These are phyloP conservation scores for Protomyces gravidus DNA, from an alignment of 1,139 yeast species.

Conservation along the genomic window DNA sequence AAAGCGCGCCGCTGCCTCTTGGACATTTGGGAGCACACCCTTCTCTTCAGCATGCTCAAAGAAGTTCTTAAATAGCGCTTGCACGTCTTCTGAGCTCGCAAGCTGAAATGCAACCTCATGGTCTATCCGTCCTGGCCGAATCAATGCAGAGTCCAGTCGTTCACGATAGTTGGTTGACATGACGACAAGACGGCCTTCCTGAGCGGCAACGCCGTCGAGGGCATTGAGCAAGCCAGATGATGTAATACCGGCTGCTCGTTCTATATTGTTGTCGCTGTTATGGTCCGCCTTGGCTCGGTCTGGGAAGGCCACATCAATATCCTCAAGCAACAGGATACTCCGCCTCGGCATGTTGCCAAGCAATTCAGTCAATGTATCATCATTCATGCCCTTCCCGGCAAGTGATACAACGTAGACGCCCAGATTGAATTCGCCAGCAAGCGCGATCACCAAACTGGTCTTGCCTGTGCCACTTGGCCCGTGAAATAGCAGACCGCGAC, in stretches of 20 bases:
- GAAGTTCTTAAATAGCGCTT: conserved; percentile 79
- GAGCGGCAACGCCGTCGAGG: conserved; percentile 96
- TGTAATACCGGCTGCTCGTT: conserved; percentile 62
- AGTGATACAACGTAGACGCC: conserved; percentile 88
- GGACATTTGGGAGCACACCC: conserved; percentile 47
- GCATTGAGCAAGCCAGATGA: conserved; percentile 92
- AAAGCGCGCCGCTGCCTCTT: conserved; percentile 56
- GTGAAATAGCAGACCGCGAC: conserved; percentile 87
- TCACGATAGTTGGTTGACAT: conserved; percentile 99
- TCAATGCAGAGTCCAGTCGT: conserved; percentile 64
- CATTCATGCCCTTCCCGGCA: conserved; percentile 86
- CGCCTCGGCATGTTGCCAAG: conserved; percentile 95
- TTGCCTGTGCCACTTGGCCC: conserved; percentile 99
- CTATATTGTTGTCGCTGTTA: conserved; percentile 54
- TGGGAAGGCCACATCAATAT: conserved; percentile 92
- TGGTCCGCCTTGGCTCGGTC: conserved; percentile 49
- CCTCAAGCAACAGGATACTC: conserved; percentile 78
- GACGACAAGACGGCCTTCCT: conserved; percentile 91
- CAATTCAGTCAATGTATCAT: conserved; percentile 84
- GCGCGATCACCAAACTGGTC: conserved; percentile 89
- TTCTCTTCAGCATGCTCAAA: conserved; percentile 45
- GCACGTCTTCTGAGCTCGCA: conserved; percentile 75
- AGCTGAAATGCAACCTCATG: conserved; percentile 61
- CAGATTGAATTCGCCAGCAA: conserved; percentile 94
- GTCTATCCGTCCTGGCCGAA: conserved; percentile 94